Evolutionary conservation across 208 protist species (phyloP), one percentile per base, ranked within the genome.

Genomic region (Acanthamoeba royreba): DNA sequence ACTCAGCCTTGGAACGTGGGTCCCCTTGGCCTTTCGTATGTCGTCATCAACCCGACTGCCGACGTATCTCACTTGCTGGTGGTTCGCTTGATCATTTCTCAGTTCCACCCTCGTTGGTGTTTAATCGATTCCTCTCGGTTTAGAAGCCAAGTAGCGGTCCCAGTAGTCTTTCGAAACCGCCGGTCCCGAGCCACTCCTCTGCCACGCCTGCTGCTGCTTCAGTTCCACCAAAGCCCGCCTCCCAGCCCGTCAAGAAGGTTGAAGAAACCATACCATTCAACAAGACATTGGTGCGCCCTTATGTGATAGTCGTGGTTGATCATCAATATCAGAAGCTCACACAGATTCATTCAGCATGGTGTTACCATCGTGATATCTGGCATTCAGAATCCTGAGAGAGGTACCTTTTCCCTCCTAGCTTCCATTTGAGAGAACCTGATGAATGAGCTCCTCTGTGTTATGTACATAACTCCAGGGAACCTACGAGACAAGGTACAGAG

Each of bases 1-100:
- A 43, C 79, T 9, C 79, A 88, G 49, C 43, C 79, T 11, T 88
- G 79, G 79, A 88, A 88, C 22, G 79, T 88, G 17, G 79, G 79
- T 40, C 79, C 79, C 28, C 43, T 88, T 19, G 79, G 79, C 19
- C 43, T 88, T 28, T 88, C 79, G 3, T 88, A 45, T 22, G 79
- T 88, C 8, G 43, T 52, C 47, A 52, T 88, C 33, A 88, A 88
- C 49, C 43, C 49, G 28, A 42, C 47, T 25, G 38, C 45, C 31
- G 79, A 88, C 42, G 79, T 88, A 25, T 61, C 43, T 17, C 79
- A 88, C 13, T 46, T 63, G n/a, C 79, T 63, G 79, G 79, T 88
- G 17, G 2, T 22, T 47, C 13, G 4, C 25, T 13, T 17, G 9
- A 4, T 17, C 43, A 43, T 45, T 46, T 22, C 43, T 83, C 40